Evolutionary conservation across 371 early-diverging fungal genomes (phyloP).

Genomic region (Mucor saturninus): DNA sequence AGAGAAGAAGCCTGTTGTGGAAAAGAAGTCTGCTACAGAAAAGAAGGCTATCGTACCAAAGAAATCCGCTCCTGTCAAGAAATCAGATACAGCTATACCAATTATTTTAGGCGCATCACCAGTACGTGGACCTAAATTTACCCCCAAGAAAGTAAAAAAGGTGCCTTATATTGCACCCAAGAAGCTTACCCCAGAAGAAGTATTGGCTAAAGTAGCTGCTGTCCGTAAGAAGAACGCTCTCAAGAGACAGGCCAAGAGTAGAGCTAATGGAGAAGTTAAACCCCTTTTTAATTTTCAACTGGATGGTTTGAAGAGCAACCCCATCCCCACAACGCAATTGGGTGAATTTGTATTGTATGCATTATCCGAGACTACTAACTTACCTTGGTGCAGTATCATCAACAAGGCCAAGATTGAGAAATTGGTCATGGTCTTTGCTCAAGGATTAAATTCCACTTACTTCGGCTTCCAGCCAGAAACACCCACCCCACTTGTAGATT

Average conservation of each 20-base stretch:
- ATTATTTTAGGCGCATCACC: conserved; percentile 1
- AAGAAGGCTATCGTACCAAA: not conserved
- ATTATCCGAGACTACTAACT: conserved; percentile 33
- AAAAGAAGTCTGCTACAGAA: not conserved
- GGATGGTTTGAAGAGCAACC: conserved; percentile 11
- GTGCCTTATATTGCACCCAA: conserved; percentile 10
- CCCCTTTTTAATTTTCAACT: conserved; percentile 33
- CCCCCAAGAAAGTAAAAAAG: conserved; percentile 13
- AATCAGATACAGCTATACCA: not conserved
- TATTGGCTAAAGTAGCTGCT: conserved; percentile 25
- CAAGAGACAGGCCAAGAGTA: conserved; percentile 16
- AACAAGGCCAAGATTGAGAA: conserved; percentile 33
- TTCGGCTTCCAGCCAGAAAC: conserved; percentile 31
- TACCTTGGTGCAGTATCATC: conserved; percentile 36
- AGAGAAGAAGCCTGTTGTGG: not conserved
- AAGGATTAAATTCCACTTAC: conserved; percentile 39
- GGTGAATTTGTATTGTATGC: conserved; percentile 45
- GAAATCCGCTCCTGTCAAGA: not conserved
- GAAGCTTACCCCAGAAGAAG: conserved; percentile 19
- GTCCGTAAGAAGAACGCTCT: conserved; percentile 33
- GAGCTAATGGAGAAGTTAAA: conserved; percentile 20
- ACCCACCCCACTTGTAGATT: conserved; percentile 20
- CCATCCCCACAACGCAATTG: conserved; percentile 28
- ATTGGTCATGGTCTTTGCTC: conserved; percentile 39
- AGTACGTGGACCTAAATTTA: conserved; percentile 6